Conservation (phyloP, 2,329 filamentous ascomycete genomes). For the Xylariaceae sp. region DNA sequence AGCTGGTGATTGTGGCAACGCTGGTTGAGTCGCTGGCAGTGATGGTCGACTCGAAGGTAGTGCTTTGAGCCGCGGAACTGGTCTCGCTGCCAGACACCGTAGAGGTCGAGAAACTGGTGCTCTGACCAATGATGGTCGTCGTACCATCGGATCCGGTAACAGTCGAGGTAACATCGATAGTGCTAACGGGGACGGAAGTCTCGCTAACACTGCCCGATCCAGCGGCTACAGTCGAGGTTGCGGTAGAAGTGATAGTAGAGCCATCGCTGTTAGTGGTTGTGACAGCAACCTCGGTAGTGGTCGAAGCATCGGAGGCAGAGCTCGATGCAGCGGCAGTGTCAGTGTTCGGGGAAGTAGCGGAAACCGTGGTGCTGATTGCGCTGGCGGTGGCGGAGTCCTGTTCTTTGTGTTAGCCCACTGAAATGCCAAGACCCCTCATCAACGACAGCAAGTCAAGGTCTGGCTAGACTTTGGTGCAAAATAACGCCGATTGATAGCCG, state of each 20-base stretch:
- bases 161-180: constrained; percentile 13
- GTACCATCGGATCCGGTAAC: constrained; percentile 18
- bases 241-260: constrained; percentile 14
- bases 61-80: constrained; percentile 15
- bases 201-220: constrained; percentile 11
- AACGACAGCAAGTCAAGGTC: too few relatives aligned
- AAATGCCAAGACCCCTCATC: too few relatives aligned
- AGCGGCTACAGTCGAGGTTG: constrained; percentile 13
- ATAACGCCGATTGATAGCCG: too few relatives aligned
- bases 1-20: constrained; percentile 21
- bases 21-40: constrained; percentile 21
- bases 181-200: constrained; percentile 17
- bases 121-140: constrained; percentile 21
- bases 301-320: constrained; percentile 6
- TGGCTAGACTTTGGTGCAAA: too few relatives aligned
- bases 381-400: constrained; percentile 8
- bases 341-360: constrained; percentile 3
- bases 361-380: constrained; percentile 16
- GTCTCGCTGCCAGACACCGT: neutral
- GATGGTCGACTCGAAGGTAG: constrained; percentile 21
- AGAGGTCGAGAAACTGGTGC: constrained; percentile 22
- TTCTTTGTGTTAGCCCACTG: constrained; percentile 7
- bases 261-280: constrained; percentile 21
- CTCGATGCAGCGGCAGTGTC: neutral
- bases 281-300: constrained; percentile 13